phyloP scores from a whole-genome alignment of 495 filamentous ascomycete genomes.

The Pyrenopolyporus hunteri region DNA sequence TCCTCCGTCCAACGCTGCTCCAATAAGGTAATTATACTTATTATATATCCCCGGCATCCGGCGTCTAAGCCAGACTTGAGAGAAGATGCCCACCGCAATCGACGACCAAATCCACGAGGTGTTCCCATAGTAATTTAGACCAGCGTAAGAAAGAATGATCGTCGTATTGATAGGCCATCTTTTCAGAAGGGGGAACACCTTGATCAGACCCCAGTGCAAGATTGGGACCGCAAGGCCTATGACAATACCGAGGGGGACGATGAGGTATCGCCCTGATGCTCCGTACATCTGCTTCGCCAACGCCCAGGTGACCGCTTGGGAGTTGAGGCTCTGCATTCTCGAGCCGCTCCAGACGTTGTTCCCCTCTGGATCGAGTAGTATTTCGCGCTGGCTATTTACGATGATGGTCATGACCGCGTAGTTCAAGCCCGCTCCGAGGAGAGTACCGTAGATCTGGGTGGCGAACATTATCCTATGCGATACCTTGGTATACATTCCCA shows the following conservation, averaged over 20 bases:
- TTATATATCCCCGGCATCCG: slow-evolving; percentile 57
- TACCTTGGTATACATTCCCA: slow-evolving; percentile 53
- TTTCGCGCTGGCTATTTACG: slow-evolving; percentile 40
- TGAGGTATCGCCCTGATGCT: slow-evolving; percentile 41
- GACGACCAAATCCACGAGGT: slow-evolving; percentile 50
- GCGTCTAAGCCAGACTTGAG: slow-evolving; percentile 61
- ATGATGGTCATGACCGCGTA: slow-evolving; percentile 51
- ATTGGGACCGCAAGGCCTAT: slow-evolving; percentile 50
- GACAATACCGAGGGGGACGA: slow-evolving; percentile 55
- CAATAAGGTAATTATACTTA: slow-evolving; percentile 63
- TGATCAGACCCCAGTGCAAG: slow-evolving; percentile 49
- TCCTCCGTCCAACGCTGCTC: slow-evolving; percentile 62
- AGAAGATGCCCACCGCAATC: slow-evolving; percentile 48
- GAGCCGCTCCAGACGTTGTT: slow-evolving; percentile 50
- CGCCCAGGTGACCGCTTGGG: slow-evolving; percentile 50
- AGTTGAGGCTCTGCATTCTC: slow-evolving; percentile 47
- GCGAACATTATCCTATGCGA: slow-evolving; percentile 50
- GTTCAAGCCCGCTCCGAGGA: slow-evolving; percentile 51
- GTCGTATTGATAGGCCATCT: slow-evolving; percentile 46
- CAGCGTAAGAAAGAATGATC: slow-evolving; percentile 53
- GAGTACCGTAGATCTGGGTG: slow-evolving; percentile 50
- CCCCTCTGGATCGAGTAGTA: slow-evolving; percentile 40
- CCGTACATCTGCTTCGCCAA: slow-evolving; percentile 52
- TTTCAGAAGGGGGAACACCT: slow-evolving; percentile 45
- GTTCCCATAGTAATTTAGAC: slow-evolving; percentile 53